Evolutionary conservation across 2,329 filamentous ascomycete species (phyloP), one percentile per base, ranked within the genome.

Genomic region (Fusarium decemcellulare): DNA sequence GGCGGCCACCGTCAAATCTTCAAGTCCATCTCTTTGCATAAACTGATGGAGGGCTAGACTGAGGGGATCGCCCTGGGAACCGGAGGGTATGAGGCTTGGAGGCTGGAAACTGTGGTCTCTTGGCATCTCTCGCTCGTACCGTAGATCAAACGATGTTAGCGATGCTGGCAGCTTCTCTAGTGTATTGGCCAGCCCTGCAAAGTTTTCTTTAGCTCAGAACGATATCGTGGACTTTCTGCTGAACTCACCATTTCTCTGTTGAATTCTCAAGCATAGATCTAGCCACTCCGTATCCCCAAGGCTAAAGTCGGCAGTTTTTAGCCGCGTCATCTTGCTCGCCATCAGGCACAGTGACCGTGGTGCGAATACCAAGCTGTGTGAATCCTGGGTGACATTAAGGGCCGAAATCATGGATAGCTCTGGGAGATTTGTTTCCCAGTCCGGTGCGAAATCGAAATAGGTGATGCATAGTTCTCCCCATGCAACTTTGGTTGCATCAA

Each of bases 221-320:
- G 23, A 23, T 3, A 23, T 23, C 5, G 23, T 23, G 23, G 3
- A 23, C 23, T 23, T 23, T 1, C 23, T 23, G 4, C 23, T 5
- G 1, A 47, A 39, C 60, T 44, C 37, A 48, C 60, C 39, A 5
- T n/a, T 43, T 48, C 55, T 39, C 27, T 53, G 48, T 3, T 37
- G 29, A 9, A 54, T 48, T 34, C 61, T 54, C 6, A 48, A 9
- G 5, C 15, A 6, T 2, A 11, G 11, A 7, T 59, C 34, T 1
- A 36, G 3, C 27, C 54, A 59, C 37, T 63, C 55, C 6, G 18
- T 48, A 11, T 63, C 60, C 47, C 55, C 34, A 8, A 63, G 46
- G 3, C 27, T 34, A 42, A 42, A 63, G 5, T 12, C 10, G 18
- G 44, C 55, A 1, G 12, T 29, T 27, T 29, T 59, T 30, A 63